Base-by-base conservation (phyloP, 306 rosid genomes). In the Glycine latifolia region DNA sequence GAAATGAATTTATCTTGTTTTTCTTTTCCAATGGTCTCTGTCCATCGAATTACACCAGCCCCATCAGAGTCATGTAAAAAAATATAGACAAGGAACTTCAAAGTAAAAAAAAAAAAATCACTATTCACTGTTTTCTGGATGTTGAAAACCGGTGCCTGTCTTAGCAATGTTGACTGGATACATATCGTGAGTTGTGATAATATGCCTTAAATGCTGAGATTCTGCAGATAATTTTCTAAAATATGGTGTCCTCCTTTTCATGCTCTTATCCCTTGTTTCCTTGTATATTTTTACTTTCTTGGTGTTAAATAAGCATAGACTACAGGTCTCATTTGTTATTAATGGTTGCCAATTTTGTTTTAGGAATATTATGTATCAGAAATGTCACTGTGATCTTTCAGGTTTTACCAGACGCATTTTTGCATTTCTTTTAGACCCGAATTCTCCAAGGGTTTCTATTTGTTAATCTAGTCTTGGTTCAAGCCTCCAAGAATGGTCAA, bases 241-340 rank as follows among this genome's bases (percentile, higher is more conserved):
- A 20, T 20, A 20, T 20, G 20, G 20, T 20, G 20, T 20, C 20
- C 20, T 20, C 20, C 20, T 20, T 20, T 20, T 20, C 20, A 20
- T 20, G 20, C 20, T 26, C 31, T 33, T 74, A 53, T 62, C 71
- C 63, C 14, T 50, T 10, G 60, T 10, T 55, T 43, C 54, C 5
- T 43, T 72, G 46, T 53, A 53, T 83, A 67, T 73, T 58, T 58
- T 77, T 50, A 62, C 61, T 71, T 56, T 79, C 76, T 77, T 76
- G 41, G 78, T 39, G 78, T 52, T 31, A 35, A 61, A 35, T 33
- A 62, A 67, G 49, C 4, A 0, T 68, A 53, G 16, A 8, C 17
- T 73, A 61, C 75, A 31, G 41, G 43, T 31, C 79, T 31, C 48
- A 68, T 70, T 81, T 73, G 59, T 72, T 56, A 46, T 65, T 69